phyloP scores from a whole-genome alignment of 176 grass and related monocot species.

The Hordeum marinum region DNA sequence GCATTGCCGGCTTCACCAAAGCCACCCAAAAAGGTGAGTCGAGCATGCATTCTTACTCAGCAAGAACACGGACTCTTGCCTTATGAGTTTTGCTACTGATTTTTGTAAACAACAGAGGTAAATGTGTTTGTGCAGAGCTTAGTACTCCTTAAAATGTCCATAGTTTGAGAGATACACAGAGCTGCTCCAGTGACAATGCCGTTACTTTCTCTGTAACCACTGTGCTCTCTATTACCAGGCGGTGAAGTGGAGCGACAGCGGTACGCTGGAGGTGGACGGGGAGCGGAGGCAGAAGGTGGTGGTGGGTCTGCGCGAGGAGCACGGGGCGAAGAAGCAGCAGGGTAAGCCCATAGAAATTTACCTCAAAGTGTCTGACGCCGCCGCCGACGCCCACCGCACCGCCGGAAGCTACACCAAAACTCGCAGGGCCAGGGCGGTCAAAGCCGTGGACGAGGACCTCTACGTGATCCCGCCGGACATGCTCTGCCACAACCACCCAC shows the following conservation, averaged over 20 bases:
- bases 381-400: too few species aligned
- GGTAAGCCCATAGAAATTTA: neutral
- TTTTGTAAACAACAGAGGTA: too few species aligned
- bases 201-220: neutral
- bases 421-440: neutral
- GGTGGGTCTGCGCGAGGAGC: constrained; percentile 15
- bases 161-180: too few species aligned
- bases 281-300: constrained; percentile 20
- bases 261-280: neutral
- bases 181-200: neutral
- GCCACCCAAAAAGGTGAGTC: constrained; percentile 26
- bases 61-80: too few species aligned
- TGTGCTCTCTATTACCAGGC: neutral
- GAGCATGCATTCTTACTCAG: too few species aligned
- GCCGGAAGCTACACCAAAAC: neutral
- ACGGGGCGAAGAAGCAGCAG: neutral
- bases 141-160: neutral
- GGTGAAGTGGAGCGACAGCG: constrained; percentile 11
- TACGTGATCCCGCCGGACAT: constrained; percentile 41
- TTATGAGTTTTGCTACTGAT: too few species aligned
- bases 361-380: neutral
- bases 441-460: constrained; percentile 35
- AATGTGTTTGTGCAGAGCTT: neutral
- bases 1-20: constrained; percentile 19
- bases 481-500: constrained; percentile 25